These are phyloP conservation scores for Nannochloropsis salina DNA, from an alignment of 108 stramenopile species.

Conservation along the genomic window DNA sequence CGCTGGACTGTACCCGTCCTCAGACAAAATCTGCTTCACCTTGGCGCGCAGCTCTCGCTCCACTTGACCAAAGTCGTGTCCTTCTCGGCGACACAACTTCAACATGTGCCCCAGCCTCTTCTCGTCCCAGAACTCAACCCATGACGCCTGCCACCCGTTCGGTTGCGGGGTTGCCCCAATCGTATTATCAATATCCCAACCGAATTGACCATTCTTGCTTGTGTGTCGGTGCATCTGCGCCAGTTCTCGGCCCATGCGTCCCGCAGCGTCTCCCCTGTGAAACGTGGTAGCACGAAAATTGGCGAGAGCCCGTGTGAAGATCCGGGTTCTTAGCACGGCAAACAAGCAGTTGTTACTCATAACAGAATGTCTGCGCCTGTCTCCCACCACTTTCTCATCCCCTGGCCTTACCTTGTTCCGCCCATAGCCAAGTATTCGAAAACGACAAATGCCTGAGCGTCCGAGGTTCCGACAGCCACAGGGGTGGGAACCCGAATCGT, in stretches of 20 bases:
- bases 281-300: not conserved
- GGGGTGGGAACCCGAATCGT: constrained; percentile 67
- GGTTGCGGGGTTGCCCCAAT: constrained; percentile 69
- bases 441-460: constrained; percentile 55
- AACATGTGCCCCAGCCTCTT: constrained; percentile 69
- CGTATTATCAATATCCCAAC: constrained; percentile 70
- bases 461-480: constrained; percentile 59
- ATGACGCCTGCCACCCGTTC: constrained; percentile 66
- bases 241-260: constrained; percentile 61
- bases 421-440: constrained; percentile 73
- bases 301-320: not conserved
- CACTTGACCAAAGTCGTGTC: constrained; percentile 26
- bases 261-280: constrained; percentile 52
- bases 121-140: constrained; percentile 72
- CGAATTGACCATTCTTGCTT: constrained; percentile 52
- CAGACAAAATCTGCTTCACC: constrained; percentile 22
- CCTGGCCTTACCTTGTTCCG: not conserved
- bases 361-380: not conserved
- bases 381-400: not conserved
- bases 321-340: not conserved
- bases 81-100: constrained; percentile 45
- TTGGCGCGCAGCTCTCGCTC: constrained; percentile 35
- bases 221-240: constrained; percentile 59
- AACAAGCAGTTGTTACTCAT: not conserved
- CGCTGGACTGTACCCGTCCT: constrained; percentile 48